Conservation (phyloP, 164 flowering plant genomes). For the Dillenia suffruticosa region DNA sequence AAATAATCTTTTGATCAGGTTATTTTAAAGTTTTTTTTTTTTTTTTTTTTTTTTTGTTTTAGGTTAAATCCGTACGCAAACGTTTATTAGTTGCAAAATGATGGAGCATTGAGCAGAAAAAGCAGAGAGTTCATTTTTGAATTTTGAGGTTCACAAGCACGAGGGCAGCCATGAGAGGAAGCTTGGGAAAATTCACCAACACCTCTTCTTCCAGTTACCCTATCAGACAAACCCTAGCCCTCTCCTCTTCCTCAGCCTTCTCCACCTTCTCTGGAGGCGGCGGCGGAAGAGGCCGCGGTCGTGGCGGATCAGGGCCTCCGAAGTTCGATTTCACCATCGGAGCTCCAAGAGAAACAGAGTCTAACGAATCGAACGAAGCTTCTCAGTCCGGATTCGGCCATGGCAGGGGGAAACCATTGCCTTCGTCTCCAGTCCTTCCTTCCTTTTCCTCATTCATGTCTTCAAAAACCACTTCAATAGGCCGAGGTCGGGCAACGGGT, state of each 20-base stretch:
- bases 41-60: too few species aligned
- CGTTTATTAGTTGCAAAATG: too few species aligned
- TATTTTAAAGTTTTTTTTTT: too few species aligned
- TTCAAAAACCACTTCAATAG: slow-evolving; percentile 15
- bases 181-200: slow-evolving; percentile 28
- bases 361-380: slow-evolving; percentile 9
- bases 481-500: slow-evolving; percentile 28
- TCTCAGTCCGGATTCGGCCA: slow-evolving; percentile 30
- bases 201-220: neutral
- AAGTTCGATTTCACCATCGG: slow-evolving; percentile 5
- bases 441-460: slow-evolving; percentile 33
- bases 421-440: slow-evolving; percentile 26
- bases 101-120: too few species aligned
- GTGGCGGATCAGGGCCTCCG: slow-evolving; percentile 21
- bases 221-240: slow-evolving; percentile 11
- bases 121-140: too few species aligned
- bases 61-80: too few species aligned
- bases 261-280: slow-evolving; percentile 26
- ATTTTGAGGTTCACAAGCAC: too few species aligned
- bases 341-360: slow-evolving; percentile 16
- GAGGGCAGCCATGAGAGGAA: slow-evolving; percentile 18
- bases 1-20: too few species aligned
- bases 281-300: slow-evolving; percentile 34
- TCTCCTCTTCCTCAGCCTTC: slow-evolving; percentile 20
- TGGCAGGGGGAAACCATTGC: slow-evolving; percentile 44